phyloP scores from a whole-genome alignment of 768 basidiomycete species.

The Panaeolus cyanescens region DNA sequence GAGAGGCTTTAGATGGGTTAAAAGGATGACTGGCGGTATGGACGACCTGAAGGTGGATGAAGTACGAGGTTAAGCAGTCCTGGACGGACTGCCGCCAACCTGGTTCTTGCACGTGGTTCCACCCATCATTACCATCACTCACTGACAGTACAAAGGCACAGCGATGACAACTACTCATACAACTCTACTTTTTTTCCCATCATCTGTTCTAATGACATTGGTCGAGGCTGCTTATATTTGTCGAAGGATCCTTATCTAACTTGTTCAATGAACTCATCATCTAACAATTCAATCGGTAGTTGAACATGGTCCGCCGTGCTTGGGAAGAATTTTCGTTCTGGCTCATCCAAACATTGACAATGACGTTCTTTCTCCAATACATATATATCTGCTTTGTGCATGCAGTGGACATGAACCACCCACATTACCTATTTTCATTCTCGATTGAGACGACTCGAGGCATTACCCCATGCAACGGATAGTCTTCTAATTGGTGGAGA shows the following conservation, averaged over 20 bases:
- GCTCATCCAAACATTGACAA: not conserved
- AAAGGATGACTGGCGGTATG: not conserved
- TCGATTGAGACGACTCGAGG: not conserved
- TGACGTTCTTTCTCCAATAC: not conserved
- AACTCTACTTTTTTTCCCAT: not conserved
- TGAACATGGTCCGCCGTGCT: not conserved
- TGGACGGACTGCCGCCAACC: slow-evolving; percentile 1
- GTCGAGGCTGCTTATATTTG: not conserved
- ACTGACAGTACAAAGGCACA: not conserved
- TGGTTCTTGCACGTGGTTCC: slow-evolving; percentile 3
- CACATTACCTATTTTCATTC: not conserved
- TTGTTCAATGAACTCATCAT: not conserved
- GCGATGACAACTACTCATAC: not conserved
- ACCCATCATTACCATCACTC: slow-evolving; percentile 1
- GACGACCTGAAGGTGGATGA: not conserved
- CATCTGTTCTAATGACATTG: not conserved
- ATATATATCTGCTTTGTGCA: not conserved
- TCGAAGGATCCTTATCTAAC: not conserved
- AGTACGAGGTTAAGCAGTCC: not conserved
- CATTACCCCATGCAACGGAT: not conserved
- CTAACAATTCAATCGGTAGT: not conserved
- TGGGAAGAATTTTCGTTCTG: not conserved
- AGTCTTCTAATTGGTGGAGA: not conserved
- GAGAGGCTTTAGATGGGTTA: not conserved
- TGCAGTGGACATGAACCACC: not conserved